A percentile compares a stretch with the other conserved stretches of the same genome.
Evolutionary conservation across 257 asterid species (phyloP).

Genomic region (Schizonepeta tenuifolia): DNA sequence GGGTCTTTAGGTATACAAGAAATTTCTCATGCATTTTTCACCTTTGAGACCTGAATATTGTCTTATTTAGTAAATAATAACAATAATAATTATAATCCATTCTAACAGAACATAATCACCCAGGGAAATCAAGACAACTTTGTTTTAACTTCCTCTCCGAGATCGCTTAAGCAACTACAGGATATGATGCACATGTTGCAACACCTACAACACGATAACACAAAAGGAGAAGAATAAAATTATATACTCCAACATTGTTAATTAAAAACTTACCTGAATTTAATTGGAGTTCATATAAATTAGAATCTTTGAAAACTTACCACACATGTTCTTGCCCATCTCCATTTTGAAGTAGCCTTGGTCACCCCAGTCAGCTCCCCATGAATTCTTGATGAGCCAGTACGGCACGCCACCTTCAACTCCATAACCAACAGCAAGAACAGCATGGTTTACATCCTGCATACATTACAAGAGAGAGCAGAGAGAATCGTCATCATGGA

Average conservation of each 20-base stretch:
- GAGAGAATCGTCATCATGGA: constrained; percentile 5
- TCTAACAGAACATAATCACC: constrained; percentile 15
- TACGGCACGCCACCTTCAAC: constrained; percentile 79
- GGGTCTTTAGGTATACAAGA: constrained; percentile 8
- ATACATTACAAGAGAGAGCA: not conserved
- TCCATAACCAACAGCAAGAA: constrained; percentile 94
- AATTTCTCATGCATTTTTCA: not conserved
- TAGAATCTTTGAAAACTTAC: constrained; percentile 45
- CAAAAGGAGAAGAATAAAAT: too few species aligned
- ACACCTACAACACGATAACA: constrained; percentile 48
- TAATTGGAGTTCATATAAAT: not conserved
- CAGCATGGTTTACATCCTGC: constrained; percentile 98
- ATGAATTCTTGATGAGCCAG: constrained; percentile 95
- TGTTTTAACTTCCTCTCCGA: not conserved
- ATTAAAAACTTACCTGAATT: not conserved
- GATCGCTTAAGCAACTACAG: constrained; percentile 49
- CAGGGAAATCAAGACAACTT: constrained; percentile 13
- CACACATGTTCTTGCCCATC: constrained; percentile 97
- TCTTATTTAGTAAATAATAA: constrained; percentile 34
- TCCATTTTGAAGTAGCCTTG: constrained; percentile 94
- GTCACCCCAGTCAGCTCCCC: constrained; percentile 98
- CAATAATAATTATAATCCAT: not conserved
- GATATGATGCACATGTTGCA: constrained; percentile 81
- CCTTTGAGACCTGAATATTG: constrained; percentile 5
- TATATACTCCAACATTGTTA: too few species aligned